These are phyloP conservation scores for Polychaeton citri DNA, from an alignment of 2,329 filamentous ascomycete species.

Conservation along the genomic window DNA sequence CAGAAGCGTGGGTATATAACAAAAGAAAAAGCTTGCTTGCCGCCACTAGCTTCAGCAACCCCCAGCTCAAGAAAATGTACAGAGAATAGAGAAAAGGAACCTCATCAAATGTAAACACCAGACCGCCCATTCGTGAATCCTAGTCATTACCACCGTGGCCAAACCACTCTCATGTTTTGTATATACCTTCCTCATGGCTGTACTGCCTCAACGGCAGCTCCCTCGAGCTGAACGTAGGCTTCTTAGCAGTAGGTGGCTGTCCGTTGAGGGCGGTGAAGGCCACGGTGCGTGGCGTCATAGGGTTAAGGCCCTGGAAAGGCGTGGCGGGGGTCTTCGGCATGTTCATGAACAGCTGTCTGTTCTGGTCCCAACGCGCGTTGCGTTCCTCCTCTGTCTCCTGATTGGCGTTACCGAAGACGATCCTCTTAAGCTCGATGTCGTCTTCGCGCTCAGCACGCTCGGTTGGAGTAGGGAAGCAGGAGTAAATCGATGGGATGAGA, in stretches of 20 bases:
- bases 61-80: too few relatives aligned
- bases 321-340: constrained; percentile 34
- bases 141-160: too few relatives aligned
- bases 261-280: constrained; percentile 49
- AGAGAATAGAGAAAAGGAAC: too few relatives aligned
- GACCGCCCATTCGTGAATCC: too few relatives aligned
- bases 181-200: background rate
- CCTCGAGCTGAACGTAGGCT: background rate
- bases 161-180: too few relatives aligned
- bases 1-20: too few relatives aligned
- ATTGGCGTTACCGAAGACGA: constrained; percentile 15
- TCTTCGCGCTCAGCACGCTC: constrained; percentile 15
- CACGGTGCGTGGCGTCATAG: constrained; percentile 51
- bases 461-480: constrained; percentile 30
- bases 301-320: constrained; percentile 20
- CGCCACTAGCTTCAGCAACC: too few relatives aligned
- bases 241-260: background rate
- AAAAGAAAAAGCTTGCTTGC: too few relatives aligned
- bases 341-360: constrained; percentile 22
- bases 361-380: constrained; percentile 45
- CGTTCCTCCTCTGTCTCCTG: constrained; percentile 25
- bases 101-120: too few relatives aligned
- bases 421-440: constrained; percentile 39
- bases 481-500: constrained; percentile 46
- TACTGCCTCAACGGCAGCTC: background rate